phyloP scores from a whole-genome alignment of 2,329 filamentous ascomycete species.

The Monilinia fructicola region DNA sequence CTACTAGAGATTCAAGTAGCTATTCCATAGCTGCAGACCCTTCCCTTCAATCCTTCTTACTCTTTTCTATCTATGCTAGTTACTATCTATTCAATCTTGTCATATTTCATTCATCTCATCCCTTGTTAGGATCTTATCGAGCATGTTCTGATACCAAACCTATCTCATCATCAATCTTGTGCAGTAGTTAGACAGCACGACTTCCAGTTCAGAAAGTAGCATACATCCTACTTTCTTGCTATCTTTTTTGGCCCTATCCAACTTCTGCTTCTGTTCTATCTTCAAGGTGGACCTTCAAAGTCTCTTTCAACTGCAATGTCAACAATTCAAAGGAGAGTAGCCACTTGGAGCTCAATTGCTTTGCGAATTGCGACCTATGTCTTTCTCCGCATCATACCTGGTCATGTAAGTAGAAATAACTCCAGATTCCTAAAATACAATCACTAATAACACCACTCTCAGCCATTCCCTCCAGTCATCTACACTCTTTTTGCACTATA shows the following conservation, averaged over 20 bases:
- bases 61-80: neutral
- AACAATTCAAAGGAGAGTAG: constrained; percentile 31
- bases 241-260: neutral
- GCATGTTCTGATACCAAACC: constrained; percentile 1
- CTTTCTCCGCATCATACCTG: constrained; percentile 58
- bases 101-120: neutral
- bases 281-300: neutral
- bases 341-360: constrained; percentile 47
- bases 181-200: neutral
- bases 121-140: neutral
- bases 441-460: constrained; percentile 3
- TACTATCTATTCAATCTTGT: neutral
- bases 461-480: constrained; percentile 47
- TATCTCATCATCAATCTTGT: neutral
- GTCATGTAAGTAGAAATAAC: constrained; percentile 37
- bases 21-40: neutral
- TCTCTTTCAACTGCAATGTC: constrained; percentile 1
- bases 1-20: too few relatives aligned
- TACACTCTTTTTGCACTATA: constrained; percentile 67
- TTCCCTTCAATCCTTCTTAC: neutral
- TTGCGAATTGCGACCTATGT: constrained; percentile 53
- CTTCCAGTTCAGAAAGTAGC: neutral
- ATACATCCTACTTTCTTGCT: neutral
- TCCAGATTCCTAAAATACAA: neutral
- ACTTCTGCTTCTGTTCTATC: neutral